phyloP scores from a whole-genome alignment of 2,329 filamentous ascomycete genomes.

The Tolypocladium tropicale region DNA sequence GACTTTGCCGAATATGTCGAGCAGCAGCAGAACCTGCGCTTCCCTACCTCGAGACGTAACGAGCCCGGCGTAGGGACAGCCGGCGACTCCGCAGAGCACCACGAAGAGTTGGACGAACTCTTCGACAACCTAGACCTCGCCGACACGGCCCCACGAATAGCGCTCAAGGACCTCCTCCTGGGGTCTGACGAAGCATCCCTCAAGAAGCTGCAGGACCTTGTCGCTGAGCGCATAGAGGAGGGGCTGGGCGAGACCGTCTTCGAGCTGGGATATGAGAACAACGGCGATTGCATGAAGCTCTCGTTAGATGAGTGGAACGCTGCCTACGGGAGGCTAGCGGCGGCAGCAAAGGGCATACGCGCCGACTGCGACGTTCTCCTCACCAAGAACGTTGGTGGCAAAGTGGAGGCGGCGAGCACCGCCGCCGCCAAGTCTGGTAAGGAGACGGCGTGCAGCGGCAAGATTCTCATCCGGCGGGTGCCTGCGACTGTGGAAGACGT shows the following conservation, averaged over 20 bases:
- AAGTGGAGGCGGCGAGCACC: conserved; percentile 56
- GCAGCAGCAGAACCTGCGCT: conserved; percentile 73
- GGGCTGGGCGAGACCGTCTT: conserved; percentile 85
- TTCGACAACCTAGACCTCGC: conserved; percentile 77
- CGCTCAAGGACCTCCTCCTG: conserved; percentile 68
- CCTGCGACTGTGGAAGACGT: conserved; percentile 72
- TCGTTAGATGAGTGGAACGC: conserved; percentile 63
- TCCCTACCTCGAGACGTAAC: conserved; percentile 29
- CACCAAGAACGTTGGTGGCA: conserved; percentile 81
- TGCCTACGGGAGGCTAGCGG: conserved; percentile 55
- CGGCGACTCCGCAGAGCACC: conserved; percentile 32
- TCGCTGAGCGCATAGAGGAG: conserved; percentile 64
- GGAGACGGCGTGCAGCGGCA: conserved; percentile 70
- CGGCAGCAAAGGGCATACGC: conserved; percentile 51
- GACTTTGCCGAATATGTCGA: conserved; percentile 98
- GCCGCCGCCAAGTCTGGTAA: conserved; percentile 42
- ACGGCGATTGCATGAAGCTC: conserved; percentile 74
- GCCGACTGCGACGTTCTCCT: conserved; percentile 76
- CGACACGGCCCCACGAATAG: conserved; percentile 57
- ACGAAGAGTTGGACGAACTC: conserved; percentile 86
- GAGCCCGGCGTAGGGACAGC: conserved; percentile 16
- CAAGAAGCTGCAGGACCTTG: conserved; percentile 50
- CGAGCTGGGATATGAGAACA: conserved; percentile 85
- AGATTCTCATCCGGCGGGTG: conserved; percentile 68
- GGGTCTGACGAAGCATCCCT: conserved; percentile 49